phyloP scores from a whole-genome alignment of 306 rosid genomes.

The Lupinus albus region DNA sequence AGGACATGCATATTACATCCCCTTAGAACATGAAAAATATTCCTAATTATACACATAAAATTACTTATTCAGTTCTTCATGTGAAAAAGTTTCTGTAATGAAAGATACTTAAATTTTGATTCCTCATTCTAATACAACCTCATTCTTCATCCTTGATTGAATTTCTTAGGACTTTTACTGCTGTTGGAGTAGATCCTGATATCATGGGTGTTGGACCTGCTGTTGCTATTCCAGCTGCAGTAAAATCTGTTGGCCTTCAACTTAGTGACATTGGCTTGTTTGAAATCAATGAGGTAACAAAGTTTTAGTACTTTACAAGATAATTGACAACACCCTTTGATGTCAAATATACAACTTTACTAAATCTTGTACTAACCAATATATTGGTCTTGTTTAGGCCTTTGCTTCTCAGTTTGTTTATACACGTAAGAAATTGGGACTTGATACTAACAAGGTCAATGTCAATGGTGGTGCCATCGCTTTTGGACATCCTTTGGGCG shows the following conservation, averaged over 20 bases:
- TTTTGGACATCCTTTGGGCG: constrained; percentile 92
- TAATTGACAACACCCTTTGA: background rate
- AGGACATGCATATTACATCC: no score
- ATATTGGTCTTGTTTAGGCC: constrained; percentile 52
- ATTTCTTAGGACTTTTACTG: constrained; percentile 77
- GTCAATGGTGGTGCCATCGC: constrained; percentile 96
- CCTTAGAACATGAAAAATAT: no score
- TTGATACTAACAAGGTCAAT: constrained; percentile 73
- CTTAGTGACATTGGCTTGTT: constrained; percentile 65
- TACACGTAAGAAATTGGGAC: constrained; percentile 77
- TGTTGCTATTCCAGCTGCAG: constrained; percentile 86
- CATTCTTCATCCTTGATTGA: background rate
- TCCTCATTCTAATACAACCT: constrained; percentile 5
- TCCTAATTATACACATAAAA: no score
- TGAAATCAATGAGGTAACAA: constrained; percentile 82
- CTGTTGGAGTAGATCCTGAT: constrained; percentile 93
- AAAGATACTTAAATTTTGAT: constrained; percentile 8
- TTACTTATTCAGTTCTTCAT: no score
- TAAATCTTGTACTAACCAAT: no score
- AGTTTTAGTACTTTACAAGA: constrained; percentile 1
- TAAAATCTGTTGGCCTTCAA: constrained; percentile 85
- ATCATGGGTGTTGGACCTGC: constrained; percentile 97
- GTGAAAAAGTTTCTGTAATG: background rate
- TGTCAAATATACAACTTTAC: background rate
- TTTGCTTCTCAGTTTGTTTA: constrained; percentile 91